Conservation (phyloP, 202 grass and related monocot species). For the Zizania palustris region DNA sequence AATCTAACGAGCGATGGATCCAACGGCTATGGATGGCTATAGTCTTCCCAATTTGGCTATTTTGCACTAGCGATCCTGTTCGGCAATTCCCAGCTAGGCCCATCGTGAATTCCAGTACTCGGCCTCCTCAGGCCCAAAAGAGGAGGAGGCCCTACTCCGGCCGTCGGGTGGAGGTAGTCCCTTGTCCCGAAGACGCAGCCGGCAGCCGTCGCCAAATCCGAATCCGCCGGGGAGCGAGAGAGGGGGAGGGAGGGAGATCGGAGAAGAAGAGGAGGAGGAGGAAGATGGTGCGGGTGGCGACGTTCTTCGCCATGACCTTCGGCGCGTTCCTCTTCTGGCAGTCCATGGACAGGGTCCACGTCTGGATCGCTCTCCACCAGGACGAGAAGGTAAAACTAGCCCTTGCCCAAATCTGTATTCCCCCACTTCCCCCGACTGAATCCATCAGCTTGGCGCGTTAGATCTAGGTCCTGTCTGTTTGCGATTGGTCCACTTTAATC, state of each 20-base stretch:
- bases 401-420: background rate
- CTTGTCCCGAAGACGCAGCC: conserved; percentile 26
- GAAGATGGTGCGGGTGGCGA: conserved; percentile 85
- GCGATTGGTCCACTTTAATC: conserved; percentile 8
- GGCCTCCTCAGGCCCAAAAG: too few relatives aligned
- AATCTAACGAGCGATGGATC: too few relatives aligned
- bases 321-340: conserved; percentile 97
- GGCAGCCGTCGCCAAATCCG: conserved; percentile 38
- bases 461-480: conserved; percentile 25
- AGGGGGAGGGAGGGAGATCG: background rate
- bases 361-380: conserved; percentile 97
- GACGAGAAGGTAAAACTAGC: conserved; percentile 80
- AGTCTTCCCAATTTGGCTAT: too few relatives aligned
- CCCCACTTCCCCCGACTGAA: background rate
- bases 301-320: conserved; percentile 90
- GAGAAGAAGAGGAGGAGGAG: conserved; percentile 28
- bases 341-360: conserved; percentile 87
- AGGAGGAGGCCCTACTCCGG: too few relatives aligned
- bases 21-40: too few relatives aligned
- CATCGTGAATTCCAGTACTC: too few relatives aligned
- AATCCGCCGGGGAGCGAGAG: conserved; percentile 29
- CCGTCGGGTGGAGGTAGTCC: too few relatives aligned
- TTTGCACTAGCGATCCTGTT: too few relatives aligned
- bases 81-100: too few relatives aligned
- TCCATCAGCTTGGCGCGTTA: conserved; percentile 3